Conservation (phyloP, 352 stramenopile species). For the Phytopythium kandeliae region DNA sequence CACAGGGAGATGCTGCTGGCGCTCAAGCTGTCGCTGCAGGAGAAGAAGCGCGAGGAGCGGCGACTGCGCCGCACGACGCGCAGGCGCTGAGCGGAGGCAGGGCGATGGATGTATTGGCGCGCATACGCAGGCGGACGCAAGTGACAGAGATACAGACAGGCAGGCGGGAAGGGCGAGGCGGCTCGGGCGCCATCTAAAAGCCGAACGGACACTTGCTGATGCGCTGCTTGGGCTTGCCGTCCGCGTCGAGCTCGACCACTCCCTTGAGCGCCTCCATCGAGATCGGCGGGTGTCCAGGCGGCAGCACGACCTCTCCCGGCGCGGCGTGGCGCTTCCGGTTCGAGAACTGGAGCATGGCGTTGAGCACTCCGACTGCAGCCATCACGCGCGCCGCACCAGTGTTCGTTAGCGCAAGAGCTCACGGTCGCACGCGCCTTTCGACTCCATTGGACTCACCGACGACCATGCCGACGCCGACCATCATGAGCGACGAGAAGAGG, state of each 20-base stretch:
- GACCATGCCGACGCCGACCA: slow-evolving; percentile 53
- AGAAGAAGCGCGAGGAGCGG: slow-evolving; percentile 59
- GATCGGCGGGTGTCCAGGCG: slow-evolving; percentile 29
- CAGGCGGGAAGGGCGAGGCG: no score
- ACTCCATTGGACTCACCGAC: slow-evolving; percentile 16
- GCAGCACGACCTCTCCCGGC: slow-evolving; percentile 26
- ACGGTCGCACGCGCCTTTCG: no score
- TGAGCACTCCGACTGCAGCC: slow-evolving; percentile 27
- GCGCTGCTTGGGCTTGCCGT: slow-evolving; percentile 41
- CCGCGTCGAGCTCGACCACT: slow-evolving; percentile 30
- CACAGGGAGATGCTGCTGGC: slow-evolving; percentile 46
- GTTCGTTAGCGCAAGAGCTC: no score
- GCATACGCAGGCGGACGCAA: neutral
- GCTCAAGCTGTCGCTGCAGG: slow-evolving; percentile 50
- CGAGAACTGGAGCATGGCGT: slow-evolving; percentile 36
- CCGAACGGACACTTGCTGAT: slow-evolving; percentile 57
- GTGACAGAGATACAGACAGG: neutral
- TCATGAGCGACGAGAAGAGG: slow-evolving; percentile 63
- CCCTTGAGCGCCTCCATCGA: slow-evolving; percentile 27
- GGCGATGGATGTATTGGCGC: neutral
- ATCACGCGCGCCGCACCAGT: no score
- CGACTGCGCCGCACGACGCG: slow-evolving; percentile 30
- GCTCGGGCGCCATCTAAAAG: slow-evolving; percentile 17
- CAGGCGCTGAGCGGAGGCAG: slow-evolving; percentile 19
- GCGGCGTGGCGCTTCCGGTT: slow-evolving; percentile 25